Percentiles rank a stretch among this genome's conserved stretches.
Conservation (phyloP, 305 asterid genomes). For the Caryopteris hybrid region DNA sequence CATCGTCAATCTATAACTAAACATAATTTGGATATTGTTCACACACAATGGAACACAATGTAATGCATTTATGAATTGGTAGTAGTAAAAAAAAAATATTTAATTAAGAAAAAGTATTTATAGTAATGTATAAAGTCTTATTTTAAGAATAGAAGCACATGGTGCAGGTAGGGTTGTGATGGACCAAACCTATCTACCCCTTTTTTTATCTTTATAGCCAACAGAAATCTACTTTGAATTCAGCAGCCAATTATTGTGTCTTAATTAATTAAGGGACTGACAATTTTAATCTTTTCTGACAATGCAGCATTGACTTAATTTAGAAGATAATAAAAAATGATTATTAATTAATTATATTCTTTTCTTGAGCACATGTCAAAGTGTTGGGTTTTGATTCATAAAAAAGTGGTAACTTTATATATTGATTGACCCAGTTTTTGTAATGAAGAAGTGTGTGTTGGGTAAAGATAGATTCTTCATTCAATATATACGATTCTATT, state of each 20-base stretch:
- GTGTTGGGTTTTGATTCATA: too few relatives aligned
- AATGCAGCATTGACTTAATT: slow-evolving; percentile 7
- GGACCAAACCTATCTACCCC: slow-evolving; percentile 10
- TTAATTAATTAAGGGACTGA: slow-evolving; percentile 2
- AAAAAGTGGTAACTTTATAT: too few relatives aligned
- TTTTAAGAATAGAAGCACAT: slow-evolving; percentile 29
- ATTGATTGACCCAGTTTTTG: neutral
- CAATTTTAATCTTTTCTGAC: neutral
- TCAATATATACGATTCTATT: too few relatives aligned
- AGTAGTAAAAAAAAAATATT: too few relatives aligned
- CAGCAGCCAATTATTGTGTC: slow-evolving; percentile 19
- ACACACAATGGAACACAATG: too few relatives aligned
- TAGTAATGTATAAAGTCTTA: too few relatives aligned
- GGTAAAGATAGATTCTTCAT: too few relatives aligned
- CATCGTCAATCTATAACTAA: too few relatives aligned
- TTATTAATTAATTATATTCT: slow-evolving; percentile 15
- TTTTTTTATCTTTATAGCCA: slow-evolving; percentile 10
- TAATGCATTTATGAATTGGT: too few relatives aligned
- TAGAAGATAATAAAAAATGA: neutral
- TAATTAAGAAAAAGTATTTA: too few relatives aligned
- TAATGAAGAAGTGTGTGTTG: too few relatives aligned
- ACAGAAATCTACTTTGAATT: slow-evolving; percentile 30
- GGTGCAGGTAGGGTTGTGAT: slow-evolving; percentile 33
- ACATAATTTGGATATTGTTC: too few relatives aligned
- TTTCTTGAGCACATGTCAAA: slow-evolving; percentile 19